Conservation (phyloP, 1,139 yeast species). For the Scheffersomyces quercinus region DNA sequence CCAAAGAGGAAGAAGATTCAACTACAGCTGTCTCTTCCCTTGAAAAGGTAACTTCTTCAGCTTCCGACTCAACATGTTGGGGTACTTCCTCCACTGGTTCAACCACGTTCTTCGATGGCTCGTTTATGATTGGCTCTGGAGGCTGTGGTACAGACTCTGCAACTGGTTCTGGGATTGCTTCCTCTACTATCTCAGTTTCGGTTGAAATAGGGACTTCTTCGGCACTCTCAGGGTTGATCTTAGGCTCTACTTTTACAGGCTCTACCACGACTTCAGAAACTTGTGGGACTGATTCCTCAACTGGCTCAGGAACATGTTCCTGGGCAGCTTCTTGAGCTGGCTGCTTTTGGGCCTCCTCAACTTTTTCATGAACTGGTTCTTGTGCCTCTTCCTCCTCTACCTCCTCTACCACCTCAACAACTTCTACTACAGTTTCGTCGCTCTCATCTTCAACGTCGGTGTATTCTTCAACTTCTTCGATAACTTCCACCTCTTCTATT, state of each 20-base stretch:
- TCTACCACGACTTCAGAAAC: slow-evolving; percentile 7
- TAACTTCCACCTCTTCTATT: neutral
- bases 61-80: no score
- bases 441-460: slow-evolving; percentile 1
- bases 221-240: neutral
- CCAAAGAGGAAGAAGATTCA: no score
- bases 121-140: no score
- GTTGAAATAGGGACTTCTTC: neutral
- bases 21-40: no score
- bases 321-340: no score
- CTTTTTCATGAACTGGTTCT: slow-evolving; percentile 4
- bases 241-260: slow-evolving; percentile 7
- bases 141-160: no score
- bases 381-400: slow-evolving; percentile 2
- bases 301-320: slow-evolving; percentile 1
- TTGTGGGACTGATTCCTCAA: neutral
- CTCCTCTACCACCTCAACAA: slow-evolving; percentile 3
- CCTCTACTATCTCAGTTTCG: no score
- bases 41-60: no score
- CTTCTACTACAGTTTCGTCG: slow-evolving; percentile 6
- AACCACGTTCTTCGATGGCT: neutral
- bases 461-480: slow-evolving; percentile 5
- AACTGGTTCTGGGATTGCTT: no score
- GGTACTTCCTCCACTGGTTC: neutral
- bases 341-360: no score